Percentiles rank a stretch among this genome's conserved stretches.
These are phyloP conservation scores for Kuraishia capsulata DNA, from an alignment of 805 yeast genomes.

Conservation along the genomic window DNA sequence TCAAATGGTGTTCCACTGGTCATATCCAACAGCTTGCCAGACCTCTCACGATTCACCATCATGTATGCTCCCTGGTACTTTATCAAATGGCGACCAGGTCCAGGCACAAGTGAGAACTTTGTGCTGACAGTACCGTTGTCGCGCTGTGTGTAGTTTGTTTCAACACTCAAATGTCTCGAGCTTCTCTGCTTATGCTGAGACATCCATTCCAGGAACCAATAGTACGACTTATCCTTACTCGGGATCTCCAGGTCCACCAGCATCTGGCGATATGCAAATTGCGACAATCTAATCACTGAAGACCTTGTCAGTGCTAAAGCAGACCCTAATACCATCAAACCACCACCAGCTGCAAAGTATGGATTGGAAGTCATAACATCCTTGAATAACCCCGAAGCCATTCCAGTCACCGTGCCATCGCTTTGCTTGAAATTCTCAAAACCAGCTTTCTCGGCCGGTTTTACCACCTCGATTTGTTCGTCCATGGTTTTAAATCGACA, in stretches of 20 bases:
- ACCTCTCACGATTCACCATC: constrained; percentile 82
- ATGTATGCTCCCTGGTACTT: constrained; percentile 81
- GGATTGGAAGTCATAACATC: constrained; percentile 67
- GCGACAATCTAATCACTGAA: constrained; percentile 53
- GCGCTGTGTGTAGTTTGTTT: constrained; percentile 78
- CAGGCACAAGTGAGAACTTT: constrained; percentile 87
- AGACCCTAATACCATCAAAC: constrained; percentile 92
- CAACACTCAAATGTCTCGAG: constrained; percentile 83
- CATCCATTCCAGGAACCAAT: constrained; percentile 98
- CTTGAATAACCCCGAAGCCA: constrained; percentile 30
- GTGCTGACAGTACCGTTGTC: constrained; percentile 89
- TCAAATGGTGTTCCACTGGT: constrained; percentile 92
- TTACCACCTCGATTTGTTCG: neutral
- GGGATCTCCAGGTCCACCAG: constrained; percentile 91
- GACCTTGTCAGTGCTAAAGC: constrained; percentile 70
- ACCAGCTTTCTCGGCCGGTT: neutral
- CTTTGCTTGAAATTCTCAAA: constrained; percentile 11
- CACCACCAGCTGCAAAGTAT: constrained; percentile 98
- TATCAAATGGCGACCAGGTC: constrained; percentile 91
- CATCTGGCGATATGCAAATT: constrained; percentile 70
- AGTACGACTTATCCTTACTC: constrained; percentile 84
- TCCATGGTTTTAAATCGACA: neutral
- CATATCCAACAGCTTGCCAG: constrained; percentile 81
- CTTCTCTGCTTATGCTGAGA: constrained; percentile 64
- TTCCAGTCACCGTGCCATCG: constrained; percentile 28